Evolutionary conservation across 306 rosid species (phyloP).

Genomic region (Gleditsia sinensis): DNA sequence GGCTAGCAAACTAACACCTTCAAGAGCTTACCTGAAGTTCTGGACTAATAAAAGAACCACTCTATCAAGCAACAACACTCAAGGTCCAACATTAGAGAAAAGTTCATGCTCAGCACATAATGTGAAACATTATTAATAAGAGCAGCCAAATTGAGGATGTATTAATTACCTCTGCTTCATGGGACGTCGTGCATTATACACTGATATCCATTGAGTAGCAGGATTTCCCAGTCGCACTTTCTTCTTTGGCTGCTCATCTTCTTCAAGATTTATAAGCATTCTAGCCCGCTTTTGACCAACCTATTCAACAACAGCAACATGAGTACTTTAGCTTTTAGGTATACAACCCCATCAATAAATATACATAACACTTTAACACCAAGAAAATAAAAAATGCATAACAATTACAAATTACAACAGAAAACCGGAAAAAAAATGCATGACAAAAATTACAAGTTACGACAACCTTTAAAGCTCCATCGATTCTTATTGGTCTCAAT

Average conservation of each 20-base stretch:
- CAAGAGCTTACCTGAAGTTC: not conserved
- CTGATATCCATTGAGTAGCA: conserved; percentile 95
- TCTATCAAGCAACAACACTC: conserved; percentile 19
- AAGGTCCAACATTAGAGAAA: not conserved
- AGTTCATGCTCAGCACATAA: not conserved
- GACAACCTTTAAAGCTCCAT: conserved; percentile 89
- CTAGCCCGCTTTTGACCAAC: conserved; percentile 92
- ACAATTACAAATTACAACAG: too few species aligned
- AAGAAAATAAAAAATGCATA: not conserved
- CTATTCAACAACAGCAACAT: conserved; percentile 45
- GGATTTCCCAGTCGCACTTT: conserved; percentile 90
- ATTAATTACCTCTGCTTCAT: conserved; percentile 89
- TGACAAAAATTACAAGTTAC: not conserved
- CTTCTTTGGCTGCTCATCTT: conserved; percentile 95
- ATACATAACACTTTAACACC: not conserved
- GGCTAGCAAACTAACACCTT: not conserved
- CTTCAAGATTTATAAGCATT: conserved; percentile 77
- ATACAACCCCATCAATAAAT: conserved; percentile 4
- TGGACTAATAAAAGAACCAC: conserved; percentile 11
- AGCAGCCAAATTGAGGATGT: conserved; percentile 15
- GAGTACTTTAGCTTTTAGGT: conserved; percentile 24
- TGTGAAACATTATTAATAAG: conserved; percentile 1
- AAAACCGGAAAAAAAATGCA: not conserved
- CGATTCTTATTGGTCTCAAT: conserved; percentile 82
- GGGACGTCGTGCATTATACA: conserved; percentile 90